phyloP scores from a whole-genome alignment of 768 basidiomycete genomes.

The Suillus hirtellus region DNA sequence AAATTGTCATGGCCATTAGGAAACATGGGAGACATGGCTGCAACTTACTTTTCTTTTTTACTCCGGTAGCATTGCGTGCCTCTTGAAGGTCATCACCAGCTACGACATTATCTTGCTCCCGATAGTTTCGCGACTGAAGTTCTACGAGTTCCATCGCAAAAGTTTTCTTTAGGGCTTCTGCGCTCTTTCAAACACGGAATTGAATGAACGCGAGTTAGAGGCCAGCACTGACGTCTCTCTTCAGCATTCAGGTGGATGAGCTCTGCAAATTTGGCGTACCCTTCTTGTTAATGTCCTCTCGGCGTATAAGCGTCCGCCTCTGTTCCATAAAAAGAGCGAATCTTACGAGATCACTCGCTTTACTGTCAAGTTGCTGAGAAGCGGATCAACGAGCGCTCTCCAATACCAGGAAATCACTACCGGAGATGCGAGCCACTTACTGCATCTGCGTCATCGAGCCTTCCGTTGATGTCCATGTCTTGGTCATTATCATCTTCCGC shows the following conservation, averaged over 20 bases:
- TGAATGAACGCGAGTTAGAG: conserved; percentile 56
- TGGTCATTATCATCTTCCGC: conserved; percentile 23
- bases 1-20: conserved; percentile 1
- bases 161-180: conserved; percentile 59
- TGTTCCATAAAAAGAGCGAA: conserved; percentile 83
- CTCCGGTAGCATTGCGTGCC: conserved; percentile 49
- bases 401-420: background rate
- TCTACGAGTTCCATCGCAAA: conserved; percentile 89
- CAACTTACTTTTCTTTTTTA: conserved; percentile 65
- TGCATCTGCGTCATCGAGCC: conserved; percentile 24
- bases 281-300: conserved; percentile 89
- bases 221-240: conserved; percentile 45
- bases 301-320: conserved; percentile 59
- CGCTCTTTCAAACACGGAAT: conserved; percentile 59
- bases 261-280: conserved; percentile 38
- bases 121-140: conserved; percentile 57
- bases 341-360: conserved; percentile 72
- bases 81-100: conserved; percentile 48
- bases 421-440: conserved; percentile 13
- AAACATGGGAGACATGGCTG: conserved; percentile 2
- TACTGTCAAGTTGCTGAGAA: conserved; percentile 61
- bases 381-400: background rate
- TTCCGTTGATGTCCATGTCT: conserved; percentile 35
- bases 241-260: background rate
- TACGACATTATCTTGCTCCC: conserved; percentile 32